phyloP scores from a whole-genome alignment of 2,329 filamentous ascomycete species.

The Xylaria sp. region DNA sequence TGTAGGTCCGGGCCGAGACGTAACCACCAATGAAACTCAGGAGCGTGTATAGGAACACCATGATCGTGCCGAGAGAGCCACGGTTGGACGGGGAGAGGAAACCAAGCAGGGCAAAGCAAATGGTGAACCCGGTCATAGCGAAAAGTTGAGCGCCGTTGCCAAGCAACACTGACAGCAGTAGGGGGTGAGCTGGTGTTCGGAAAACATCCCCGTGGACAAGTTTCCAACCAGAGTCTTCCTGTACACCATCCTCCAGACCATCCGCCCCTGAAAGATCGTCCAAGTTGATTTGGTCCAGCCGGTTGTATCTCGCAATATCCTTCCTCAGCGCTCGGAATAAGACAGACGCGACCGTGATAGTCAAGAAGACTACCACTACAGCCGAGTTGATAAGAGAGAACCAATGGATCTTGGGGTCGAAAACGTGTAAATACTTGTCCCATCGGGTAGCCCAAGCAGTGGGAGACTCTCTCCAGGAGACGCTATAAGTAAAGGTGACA shows the following conservation, averaged over 20 bases:
- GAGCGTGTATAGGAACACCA: constrained; percentile 91
- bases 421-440: constrained; percentile 98
- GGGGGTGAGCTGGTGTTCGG: constrained; percentile 82
- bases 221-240: constrained; percentile 99
- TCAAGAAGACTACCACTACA: constrained; percentile 91
- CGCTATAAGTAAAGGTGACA: constrained; percentile 90
- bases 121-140: constrained; percentile 95
- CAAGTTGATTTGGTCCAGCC: constrained; percentile 87
- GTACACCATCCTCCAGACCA: constrained; percentile 87
- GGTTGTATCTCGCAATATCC: constrained; percentile 96
- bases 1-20: constrained; percentile 89
- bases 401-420: constrained; percentile 98
- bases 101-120: constrained; percentile 90
- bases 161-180: constrained; percentile 86
- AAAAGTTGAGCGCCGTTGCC: constrained; percentile 97
- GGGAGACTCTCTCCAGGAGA: constrained; percentile 84
- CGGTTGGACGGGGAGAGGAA: constrained; percentile 97
- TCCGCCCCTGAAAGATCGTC: constrained; percentile 87
- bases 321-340: constrained; percentile 88
- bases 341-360: constrained; percentile 92
- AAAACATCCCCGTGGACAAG: constrained; percentile 98
- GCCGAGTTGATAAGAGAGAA: constrained; percentile 97
- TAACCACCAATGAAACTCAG: constrained; percentile 95
- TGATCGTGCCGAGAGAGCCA: constrained; percentile 90
- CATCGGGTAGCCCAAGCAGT: constrained; percentile 97